A percentile compares a stretch with the other conserved stretches of the same genome.
Evolutionary conservation across 1,139 yeast species (phyloP).

Genomic region (Saccharomyces hybrid): DNA sequence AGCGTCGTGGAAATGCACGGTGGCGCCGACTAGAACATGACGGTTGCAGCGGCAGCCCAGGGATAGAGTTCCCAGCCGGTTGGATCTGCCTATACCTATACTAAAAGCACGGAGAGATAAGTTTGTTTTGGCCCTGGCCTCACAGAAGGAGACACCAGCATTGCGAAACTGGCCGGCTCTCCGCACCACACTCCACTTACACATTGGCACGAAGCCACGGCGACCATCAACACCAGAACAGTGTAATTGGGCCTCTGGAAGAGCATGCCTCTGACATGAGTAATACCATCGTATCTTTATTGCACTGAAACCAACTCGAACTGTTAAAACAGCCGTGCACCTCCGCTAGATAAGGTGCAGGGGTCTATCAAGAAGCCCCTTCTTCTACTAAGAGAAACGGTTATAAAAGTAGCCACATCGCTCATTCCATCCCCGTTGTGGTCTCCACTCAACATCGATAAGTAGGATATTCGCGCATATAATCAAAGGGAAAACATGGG

Average conservation of each 20-base stretch:
- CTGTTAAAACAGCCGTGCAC: neutral
- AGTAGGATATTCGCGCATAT: neutral
- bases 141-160: too few species aligned
- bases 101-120: too few species aligned
- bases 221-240: neutral
- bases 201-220: neutral
- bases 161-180: too few species aligned
- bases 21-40: neutral
- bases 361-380: conserved; percentile 1
- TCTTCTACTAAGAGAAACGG: neutral
- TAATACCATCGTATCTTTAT: neutral
- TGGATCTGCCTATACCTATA: too few species aligned
- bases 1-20: neutral
- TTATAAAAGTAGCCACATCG: neutral
- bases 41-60: too few species aligned
- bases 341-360: neutral
- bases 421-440: neutral
- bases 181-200: neutral
- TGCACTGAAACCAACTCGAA: neutral
- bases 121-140: too few species aligned
- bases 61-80: too few species aligned
- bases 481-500: conserved; percentile 13
- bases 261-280: neutral
- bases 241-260: neutral
- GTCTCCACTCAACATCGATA: neutral